These are phyloP conservation scores for Emergomyces africanus DNA, from an alignment of 2,329 filamentous ascomycete species.

Conservation along the genomic window DNA sequence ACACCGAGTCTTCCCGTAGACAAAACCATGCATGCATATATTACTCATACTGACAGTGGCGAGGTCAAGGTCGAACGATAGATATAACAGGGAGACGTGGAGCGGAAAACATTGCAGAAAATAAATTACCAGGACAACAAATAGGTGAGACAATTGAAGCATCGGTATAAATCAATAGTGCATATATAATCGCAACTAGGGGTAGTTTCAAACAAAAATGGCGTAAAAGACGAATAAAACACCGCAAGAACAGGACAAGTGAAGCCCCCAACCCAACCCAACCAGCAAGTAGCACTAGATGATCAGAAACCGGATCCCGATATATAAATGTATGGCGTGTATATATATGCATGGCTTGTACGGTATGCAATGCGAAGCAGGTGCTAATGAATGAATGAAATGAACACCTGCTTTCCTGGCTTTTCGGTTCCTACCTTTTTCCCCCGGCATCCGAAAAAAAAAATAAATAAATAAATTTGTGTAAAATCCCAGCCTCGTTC, in stretches of 20 bases:
- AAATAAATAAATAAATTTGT: too few species aligned
- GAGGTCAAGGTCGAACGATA: not conserved
- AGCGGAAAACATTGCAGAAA: too few species aligned
- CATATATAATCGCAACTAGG: not conserved
- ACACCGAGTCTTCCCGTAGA: conserved; percentile 1
- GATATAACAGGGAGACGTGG: not conserved
- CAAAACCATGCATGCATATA: not conserved
- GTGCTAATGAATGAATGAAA: not conserved
- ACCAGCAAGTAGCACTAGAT: not conserved
- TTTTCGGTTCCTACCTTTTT: not conserved
- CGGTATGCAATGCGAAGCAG: not conserved
- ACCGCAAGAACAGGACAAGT: not conserved
- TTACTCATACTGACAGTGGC: not conserved
- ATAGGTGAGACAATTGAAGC: not conserved
- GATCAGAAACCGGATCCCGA: not conserved
- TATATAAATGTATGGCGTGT: not conserved
- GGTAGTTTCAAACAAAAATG: not conserved
- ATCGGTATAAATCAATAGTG: not conserved
- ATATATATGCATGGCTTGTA: not conserved
- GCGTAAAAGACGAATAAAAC: not conserved
- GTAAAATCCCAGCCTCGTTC: not conserved
- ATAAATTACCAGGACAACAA: not conserved
- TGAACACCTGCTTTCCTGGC: not conserved
- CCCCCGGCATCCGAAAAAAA: not conserved
- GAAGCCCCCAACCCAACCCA: too few species aligned